Evolutionary conservation across 352 stramenopile species (phyloP).

Genomic region (Hyaloperonospora brassicae): DNA sequence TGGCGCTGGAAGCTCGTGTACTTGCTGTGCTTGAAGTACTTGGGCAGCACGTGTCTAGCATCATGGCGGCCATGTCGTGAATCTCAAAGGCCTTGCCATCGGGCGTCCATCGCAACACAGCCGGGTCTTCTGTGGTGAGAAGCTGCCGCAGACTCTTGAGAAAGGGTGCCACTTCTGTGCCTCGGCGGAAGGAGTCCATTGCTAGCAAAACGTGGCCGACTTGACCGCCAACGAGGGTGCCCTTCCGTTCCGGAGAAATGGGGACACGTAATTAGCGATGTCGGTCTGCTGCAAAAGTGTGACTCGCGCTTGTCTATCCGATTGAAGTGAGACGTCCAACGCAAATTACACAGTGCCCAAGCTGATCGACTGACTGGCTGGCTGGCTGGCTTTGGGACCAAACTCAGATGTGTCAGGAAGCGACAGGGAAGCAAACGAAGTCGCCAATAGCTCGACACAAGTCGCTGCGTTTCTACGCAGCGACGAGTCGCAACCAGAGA

Average conservation of each 20-base stretch:
- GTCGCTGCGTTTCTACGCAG: no score
- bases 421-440: background rate
- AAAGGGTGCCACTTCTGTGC: conserved; percentile 42
- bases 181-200: background rate
- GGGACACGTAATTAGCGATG: background rate
- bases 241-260: background rate
- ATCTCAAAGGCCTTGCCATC: conserved; percentile 78
- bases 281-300: background rate
- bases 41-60: conserved; percentile 56
- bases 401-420: background rate
- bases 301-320: background rate
- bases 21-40: conserved; percentile 84
- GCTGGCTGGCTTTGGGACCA: background rate
- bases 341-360: conserved; percentile 1
- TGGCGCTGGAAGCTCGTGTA: conserved; percentile 85
- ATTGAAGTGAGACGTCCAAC: conserved; percentile 1
- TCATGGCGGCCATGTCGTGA: conserved; percentile 61
- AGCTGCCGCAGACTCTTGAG: conserved; percentile 46
- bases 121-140: conserved; percentile 40
- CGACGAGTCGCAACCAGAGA: no score
- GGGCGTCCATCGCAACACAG: conserved; percentile 42
- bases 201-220: background rate
- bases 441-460: background rate
- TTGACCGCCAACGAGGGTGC: background rate
- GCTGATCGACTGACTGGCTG: background rate